These are phyloP conservation scores for Metschnikowia kofuensis DNA, from an alignment of 805 yeast species.

Conservation along the genomic window DNA sequence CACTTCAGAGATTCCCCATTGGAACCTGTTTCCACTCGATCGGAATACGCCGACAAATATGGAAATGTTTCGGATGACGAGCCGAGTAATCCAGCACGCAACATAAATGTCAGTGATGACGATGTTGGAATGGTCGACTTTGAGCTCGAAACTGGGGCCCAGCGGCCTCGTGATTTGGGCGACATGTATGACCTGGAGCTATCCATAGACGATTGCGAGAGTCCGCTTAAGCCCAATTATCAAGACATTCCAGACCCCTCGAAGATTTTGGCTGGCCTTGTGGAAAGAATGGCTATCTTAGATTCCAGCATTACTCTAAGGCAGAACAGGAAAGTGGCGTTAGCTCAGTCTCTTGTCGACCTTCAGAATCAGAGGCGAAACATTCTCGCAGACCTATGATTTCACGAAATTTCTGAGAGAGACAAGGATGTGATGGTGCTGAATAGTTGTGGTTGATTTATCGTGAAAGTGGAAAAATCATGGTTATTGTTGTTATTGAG, in stretches of 20 bases:
- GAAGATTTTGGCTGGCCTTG: background rate
- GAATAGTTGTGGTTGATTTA: too few species aligned
- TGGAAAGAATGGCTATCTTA: conserved; percentile 1
- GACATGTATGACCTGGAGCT: conserved; percentile 16
- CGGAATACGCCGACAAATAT: conserved; percentile 14
- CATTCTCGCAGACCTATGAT: background rate
- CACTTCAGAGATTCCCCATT: conserved; percentile 12
- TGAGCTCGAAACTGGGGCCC: background rate
- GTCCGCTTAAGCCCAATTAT: background rate
- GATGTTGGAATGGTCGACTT: conserved; percentile 1
- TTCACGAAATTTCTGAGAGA: too few species aligned
- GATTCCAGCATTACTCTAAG: background rate
- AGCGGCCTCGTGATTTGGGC: conserved; percentile 3
- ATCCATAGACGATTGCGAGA: conserved; percentile 6
- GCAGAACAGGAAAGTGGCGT: background rate
- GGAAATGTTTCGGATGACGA: conserved; percentile 16
- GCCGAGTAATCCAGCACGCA: background rate
- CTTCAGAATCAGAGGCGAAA: background rate
- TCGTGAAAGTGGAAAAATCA: too few species aligned
- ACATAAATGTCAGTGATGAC: background rate
- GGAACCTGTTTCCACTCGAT: conserved; percentile 2
- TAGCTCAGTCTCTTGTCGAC: background rate
- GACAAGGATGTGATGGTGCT: too few species aligned
- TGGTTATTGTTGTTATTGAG: too few species aligned
- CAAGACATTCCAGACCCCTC: background rate